phyloP scores from a whole-genome alignment of 23 red algal species.

The Rhodosorus marinus region DNA sequence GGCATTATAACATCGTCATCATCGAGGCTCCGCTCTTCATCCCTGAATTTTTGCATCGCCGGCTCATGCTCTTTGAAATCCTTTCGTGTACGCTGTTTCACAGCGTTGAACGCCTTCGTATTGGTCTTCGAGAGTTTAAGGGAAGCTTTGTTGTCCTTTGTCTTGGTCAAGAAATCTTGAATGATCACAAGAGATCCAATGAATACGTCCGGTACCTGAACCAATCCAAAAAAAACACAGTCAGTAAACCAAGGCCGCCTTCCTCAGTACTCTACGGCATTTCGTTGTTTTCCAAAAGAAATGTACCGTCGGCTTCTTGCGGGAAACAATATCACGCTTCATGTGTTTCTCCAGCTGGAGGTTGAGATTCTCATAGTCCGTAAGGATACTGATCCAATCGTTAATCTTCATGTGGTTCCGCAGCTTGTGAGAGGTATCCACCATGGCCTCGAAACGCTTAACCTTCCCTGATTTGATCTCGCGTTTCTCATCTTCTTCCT shows the following conservation, averaged over 20 bases:
- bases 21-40: constrained; percentile 1
- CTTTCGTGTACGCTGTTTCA: constrained; percentile 72
- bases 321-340: constrained; percentile 41
- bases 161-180: constrained; percentile 44
- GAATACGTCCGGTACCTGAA: constrained; percentile 33
- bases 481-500: constrained; percentile 66
- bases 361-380: constrained; percentile 76
- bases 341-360: too few relatives aligned
- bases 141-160: constrained; percentile 23
- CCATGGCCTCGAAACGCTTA: constrained; percentile 52
- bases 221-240: neutral
- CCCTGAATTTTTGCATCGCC: constrained; percentile 46
- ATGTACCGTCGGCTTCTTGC: constrained; percentile 18
- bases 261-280: too few relatives aligned
- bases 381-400: constrained; percentile 62
- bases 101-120: constrained; percentile 88
- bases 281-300: constrained; percentile 2
- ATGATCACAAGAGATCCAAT: constrained; percentile 52
- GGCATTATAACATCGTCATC: too few relatives aligned
- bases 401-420: constrained; percentile 86
- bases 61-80: constrained; percentile 43
- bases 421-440: constrained; percentile 24
- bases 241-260: neutral
- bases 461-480: constrained; percentile 49
- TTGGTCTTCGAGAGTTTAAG: constrained; percentile 95